Conservation (phyloP, 805 yeast genomes). For the Isabelozyma rhagii region DNA sequence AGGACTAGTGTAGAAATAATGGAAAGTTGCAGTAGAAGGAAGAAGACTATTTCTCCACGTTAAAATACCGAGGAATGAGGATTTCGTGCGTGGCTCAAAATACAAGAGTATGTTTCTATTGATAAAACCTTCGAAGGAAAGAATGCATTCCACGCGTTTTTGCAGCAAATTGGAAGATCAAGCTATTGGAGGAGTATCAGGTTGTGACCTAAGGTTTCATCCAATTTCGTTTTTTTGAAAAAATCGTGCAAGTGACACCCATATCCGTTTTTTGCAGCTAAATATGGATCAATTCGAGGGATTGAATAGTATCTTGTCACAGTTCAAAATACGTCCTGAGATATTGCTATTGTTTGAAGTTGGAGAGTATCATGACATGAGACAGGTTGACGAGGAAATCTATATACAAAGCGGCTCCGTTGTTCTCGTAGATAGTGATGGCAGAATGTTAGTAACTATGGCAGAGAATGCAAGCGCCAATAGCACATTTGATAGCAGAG, state of each 20-base stretch:
- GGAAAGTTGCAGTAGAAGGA: background rate
- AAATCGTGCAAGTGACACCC: too few species aligned
- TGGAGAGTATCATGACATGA: background rate
- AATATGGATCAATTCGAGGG: conserved; percentile 20
- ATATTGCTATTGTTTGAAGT: background rate
- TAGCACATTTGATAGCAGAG: background rate
- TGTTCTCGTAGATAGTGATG: background rate
- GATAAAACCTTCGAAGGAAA: too few species aligned
- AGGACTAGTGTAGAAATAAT: background rate
- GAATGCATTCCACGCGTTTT: too few species aligned
- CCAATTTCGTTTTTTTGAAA: too few species aligned
- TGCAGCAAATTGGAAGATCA: too few species aligned
- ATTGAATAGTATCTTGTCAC: conserved; percentile 10
- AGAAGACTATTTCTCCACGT: background rate
- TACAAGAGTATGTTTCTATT: background rate
- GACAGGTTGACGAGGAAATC: background rate
- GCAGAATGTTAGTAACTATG: background rate
- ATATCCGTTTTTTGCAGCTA: background rate
- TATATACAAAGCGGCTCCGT: background rate
- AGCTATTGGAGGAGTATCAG: too few species aligned
- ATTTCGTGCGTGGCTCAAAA: background rate
- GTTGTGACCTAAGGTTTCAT: too few species aligned
- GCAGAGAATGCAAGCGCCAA: background rate
- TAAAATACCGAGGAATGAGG: conserved; percentile 2
- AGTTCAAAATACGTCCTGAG: background rate